Percentiles rank a stretch among this genome's conserved stretches.
phyloP scores from a whole-genome alignment of 352 stramenopile species.

The Globisporangium viniferum region DNA sequence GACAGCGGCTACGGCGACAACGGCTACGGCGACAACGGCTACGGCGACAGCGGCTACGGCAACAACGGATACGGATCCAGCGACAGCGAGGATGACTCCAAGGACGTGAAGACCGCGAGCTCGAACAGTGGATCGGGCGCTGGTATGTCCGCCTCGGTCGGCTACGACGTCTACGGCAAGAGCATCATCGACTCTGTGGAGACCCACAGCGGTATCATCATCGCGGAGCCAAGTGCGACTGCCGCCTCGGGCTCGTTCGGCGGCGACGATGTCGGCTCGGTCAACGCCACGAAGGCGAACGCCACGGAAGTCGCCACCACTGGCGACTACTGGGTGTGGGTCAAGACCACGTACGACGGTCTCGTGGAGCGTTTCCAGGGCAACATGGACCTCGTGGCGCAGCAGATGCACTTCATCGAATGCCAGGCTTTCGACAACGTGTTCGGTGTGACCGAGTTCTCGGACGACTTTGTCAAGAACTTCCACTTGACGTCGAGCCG shows the following conservation, averaged over 20 bases:
- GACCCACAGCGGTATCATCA: constrained; percentile 12
- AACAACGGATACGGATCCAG: not conserved
- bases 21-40: not conserved
- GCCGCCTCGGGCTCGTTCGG: constrained; percentile 4
- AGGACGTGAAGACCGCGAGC: not conserved
- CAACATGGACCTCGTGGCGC: constrained; percentile 54
- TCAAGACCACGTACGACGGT: constrained; percentile 53
- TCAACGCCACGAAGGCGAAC: constrained; percentile 27
- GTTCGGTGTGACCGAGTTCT: constrained; percentile 44
- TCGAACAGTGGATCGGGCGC: constrained; percentile 7
- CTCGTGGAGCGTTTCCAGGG: constrained; percentile 53
- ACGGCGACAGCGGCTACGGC: not conserved
- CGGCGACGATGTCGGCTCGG: constrained; percentile 3
- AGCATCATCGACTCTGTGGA: constrained; percentile 6
- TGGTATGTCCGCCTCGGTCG: constrained; percentile 2
- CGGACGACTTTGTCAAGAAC: constrained; percentile 46
- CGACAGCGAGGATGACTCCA: not conserved
- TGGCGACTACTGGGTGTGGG: constrained; percentile 62
- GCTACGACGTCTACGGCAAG: constrained; percentile 13
- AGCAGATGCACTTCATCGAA: constrained; percentile 61
- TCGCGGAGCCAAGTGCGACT: not conserved
- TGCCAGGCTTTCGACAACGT: constrained; percentile 56
- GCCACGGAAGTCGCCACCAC: constrained; percentile 34
- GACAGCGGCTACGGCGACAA: constrained; percentile 2
- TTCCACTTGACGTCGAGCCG: constrained; percentile 49